Conservation (phyloP, 73 alveolate species). For the Loxodes magnus region DNA sequence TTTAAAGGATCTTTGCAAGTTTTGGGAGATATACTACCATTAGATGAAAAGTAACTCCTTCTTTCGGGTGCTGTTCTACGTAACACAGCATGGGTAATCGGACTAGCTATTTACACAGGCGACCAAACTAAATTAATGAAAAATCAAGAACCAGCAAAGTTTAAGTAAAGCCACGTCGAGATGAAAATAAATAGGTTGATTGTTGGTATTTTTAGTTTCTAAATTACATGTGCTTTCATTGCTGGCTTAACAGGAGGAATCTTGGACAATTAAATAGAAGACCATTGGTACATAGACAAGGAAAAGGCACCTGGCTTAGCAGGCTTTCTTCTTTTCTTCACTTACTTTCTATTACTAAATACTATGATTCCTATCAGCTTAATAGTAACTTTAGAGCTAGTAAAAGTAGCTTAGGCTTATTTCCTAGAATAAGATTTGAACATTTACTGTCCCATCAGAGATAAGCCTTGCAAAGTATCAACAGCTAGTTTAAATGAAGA, state of each 20-base stretch:
- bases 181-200: neutral
- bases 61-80: slow-evolving; percentile 47
- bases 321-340: slow-evolving; percentile 65
- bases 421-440: slow-evolving; percentile 64
- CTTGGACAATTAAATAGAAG: slow-evolving; percentile 18
- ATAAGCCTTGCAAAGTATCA: slow-evolving; percentile 39
- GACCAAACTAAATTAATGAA: slow-evolving; percentile 84
- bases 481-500: slow-evolving; percentile 37
- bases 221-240: neutral
- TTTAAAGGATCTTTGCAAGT: slow-evolving; percentile 42
- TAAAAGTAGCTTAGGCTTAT: slow-evolving; percentile 72
- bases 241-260: neutral
- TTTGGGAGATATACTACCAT: neutral
- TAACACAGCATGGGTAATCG: slow-evolving; percentile 70
- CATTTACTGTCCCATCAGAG: slow-evolving; percentile 61
- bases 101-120: slow-evolving; percentile 79
- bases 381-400: slow-evolving; percentile 81
- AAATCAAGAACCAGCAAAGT: slow-evolving; percentile 42
- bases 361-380: slow-evolving; percentile 94
- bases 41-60: neutral
- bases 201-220: neutral
- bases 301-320: slow-evolving; percentile 15
- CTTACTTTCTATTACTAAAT: slow-evolving; percentile 84
- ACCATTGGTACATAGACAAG: slow-evolving; percentile 5
- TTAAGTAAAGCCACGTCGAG: slow-evolving; percentile 48